phyloP scores from a whole-genome alignment of 2,329 filamentous ascomycete genomes.

The Gremmenia infestans region DNA sequence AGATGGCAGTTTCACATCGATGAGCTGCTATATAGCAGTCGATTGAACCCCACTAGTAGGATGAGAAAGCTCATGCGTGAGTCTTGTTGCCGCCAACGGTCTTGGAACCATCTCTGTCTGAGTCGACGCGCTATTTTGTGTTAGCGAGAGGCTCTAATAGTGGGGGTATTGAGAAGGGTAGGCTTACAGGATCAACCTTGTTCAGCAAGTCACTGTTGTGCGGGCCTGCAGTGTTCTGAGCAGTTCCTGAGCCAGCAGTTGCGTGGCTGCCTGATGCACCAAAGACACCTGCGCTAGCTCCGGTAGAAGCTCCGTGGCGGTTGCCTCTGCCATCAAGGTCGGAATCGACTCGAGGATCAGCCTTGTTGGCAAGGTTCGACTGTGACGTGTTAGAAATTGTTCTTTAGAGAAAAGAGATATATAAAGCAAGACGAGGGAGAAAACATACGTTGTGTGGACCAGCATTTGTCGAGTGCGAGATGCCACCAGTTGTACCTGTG shows the following conservation, averaged over 20 bases:
- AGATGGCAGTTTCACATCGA: constrained; percentile 4
- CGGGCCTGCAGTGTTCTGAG: constrained; percentile 44
- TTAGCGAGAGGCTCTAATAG: not conserved
- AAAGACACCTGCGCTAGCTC: constrained; percentile 25
- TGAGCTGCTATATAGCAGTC: not conserved
- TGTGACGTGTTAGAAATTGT: not conserved
- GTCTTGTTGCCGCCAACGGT: constrained; percentile 52
- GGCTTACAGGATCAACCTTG: constrained; percentile 35
- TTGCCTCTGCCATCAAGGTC: constrained; percentile 41
- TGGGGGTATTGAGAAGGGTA: not conserved
- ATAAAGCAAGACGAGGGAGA: not conserved
- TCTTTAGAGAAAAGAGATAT: not conserved
- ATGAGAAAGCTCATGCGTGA: constrained; percentile 27
- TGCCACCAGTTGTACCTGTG: constrained; percentile 14
- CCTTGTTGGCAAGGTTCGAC: constrained; percentile 37
- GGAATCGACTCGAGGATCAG: constrained; percentile 49
- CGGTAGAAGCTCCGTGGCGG: constrained; percentile 25
- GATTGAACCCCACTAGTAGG: not conserved
- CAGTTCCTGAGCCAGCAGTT: constrained; percentile 30
- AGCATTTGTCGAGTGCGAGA: constrained; percentile 30
- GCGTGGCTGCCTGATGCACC: constrained; percentile 30
- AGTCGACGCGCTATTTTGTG: constrained; percentile 44
- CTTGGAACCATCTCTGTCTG: constrained; percentile 48
- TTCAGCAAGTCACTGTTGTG: constrained; percentile 50
- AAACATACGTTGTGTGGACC: constrained; percentile 37